Evolutionary conservation across 305 asterid species (phyloP), one percentile per base, ranked within the genome.

Genomic region (Fraxinus platypoda): DNA sequence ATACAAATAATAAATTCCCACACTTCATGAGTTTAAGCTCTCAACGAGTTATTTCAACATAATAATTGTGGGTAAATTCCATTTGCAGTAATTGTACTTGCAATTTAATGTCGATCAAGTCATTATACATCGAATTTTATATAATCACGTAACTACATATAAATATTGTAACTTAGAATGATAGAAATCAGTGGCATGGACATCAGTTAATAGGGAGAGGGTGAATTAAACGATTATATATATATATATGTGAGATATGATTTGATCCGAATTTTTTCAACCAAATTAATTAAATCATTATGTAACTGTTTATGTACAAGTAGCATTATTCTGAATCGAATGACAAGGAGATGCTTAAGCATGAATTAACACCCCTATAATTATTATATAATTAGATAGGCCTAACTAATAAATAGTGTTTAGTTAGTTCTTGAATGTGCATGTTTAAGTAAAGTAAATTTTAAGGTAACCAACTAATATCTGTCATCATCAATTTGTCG

Each of bases 391-490:
- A 64, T 64, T 62, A 2, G 72, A 64, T 64, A 6, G 72, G 31
- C 15, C 31, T 7, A 21, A 8, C 26, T 23, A 9, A 64, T 23
- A 64, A 25, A 64, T 26, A 64, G 33, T 21, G 72, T 64, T 64
- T 64, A 26, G 11, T 64, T 64, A 64, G n/a, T 64, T 64, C n/a
- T 23, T 64, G 73, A 64, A 64, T 64, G 15, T 64, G 33, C 33
- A 64, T 64, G 72, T 64, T 64, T 11, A 68, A 68, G 77, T 30
- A 43, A 74, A 78, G 81, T 37, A 80, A 54, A 37, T 30, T 11
- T 0, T 34, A 66, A 78, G 74, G 49, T 19, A 62, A 74, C 72
- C 68, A 72, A 80, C 80, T 74, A 74, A 75, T 64, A 43, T 43
- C 21, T 1, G 81, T 70, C 71, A n/a, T 64, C 25, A 68, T 28